Evolutionary conservation across 305 asterid species (phyloP).

Genomic region (Plantago coronopus): DNA sequence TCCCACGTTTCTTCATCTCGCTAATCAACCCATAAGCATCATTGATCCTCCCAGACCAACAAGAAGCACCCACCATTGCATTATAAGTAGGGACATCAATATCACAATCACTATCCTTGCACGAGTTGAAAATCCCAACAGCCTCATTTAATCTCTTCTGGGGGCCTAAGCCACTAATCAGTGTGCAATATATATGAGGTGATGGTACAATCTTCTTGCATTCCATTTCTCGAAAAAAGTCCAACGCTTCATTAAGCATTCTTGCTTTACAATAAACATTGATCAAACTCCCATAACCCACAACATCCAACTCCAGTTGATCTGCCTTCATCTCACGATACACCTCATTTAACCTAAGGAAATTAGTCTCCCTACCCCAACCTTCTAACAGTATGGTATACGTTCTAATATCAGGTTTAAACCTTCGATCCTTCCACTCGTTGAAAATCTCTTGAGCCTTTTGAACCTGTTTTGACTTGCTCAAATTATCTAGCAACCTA

Average conservation of each 20-base stretch:
- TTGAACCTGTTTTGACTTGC: constrained; percentile 60
- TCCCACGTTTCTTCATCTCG: constrained; percentile 58
- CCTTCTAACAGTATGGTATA: constrained; percentile 75
- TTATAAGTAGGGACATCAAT: constrained; percentile 69
- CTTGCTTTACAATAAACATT: constrained; percentile 60
- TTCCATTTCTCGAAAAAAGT: constrained; percentile 51
- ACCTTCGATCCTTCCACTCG: constrained; percentile 48
- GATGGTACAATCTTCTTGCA: constrained; percentile 47
- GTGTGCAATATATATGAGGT: constrained; percentile 75
- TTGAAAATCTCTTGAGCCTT: constrained; percentile 74
- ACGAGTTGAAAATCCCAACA: constrained; percentile 51
- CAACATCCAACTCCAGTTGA: constrained; percentile 70
- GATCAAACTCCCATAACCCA: constrained; percentile 67
- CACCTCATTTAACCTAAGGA: constrained; percentile 60
- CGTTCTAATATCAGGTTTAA: constrained; percentile 57
- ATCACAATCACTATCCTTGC: constrained; percentile 35
- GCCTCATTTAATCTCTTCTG: constrained; percentile 59
- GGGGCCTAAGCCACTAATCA: constrained; percentile 78
- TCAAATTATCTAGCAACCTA: constrained; percentile 61
- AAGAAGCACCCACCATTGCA: constrained; percentile 79
- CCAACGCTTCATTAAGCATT: constrained; percentile 45
- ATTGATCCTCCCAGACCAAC: constrained; percentile 51
- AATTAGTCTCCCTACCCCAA: constrained; percentile 62
- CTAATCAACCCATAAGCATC: constrained; percentile 53
- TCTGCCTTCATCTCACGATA: constrained; percentile 60